Evolutionary conservation across 495 filamentous ascomycete genomes (phyloP).

Genomic region (Chaetomidium leptoderma): DNA sequence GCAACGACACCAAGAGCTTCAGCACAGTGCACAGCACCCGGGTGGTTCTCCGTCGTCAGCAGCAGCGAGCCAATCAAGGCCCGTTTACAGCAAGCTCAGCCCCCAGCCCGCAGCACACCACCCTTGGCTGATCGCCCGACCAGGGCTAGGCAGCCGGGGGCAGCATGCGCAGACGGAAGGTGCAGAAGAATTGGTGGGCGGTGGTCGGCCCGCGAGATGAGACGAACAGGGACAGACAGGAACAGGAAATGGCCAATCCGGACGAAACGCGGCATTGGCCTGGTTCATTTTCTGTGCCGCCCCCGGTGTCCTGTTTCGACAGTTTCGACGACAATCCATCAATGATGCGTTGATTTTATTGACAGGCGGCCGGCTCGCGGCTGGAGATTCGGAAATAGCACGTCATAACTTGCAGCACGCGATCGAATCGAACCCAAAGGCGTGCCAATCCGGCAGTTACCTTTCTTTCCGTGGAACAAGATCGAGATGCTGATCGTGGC

Average conservation of each 20-base stretch:
- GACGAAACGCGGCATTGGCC: too few relatives aligned
- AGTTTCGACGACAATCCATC: not conserved
- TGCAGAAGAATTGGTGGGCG: too few relatives aligned
- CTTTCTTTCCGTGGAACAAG: not conserved
- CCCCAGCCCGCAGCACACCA: constrained; percentile 18
- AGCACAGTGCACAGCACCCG: constrained; percentile 2
- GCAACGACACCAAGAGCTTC: constrained; percentile 17
- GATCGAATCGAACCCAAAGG: constrained; percentile 1
- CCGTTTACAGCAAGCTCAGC: constrained; percentile 12
- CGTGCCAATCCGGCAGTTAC: not conserved
- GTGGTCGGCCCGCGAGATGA: too few relatives aligned
- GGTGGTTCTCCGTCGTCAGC: constrained; percentile 10
- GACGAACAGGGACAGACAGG: too few relatives aligned
- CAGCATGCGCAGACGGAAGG: constrained; percentile 1
- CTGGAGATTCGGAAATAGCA: not conserved
- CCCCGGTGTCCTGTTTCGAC: too few relatives aligned
- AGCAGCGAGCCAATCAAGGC: constrained; percentile 17
- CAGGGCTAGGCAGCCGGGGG: constrained; percentile 7
- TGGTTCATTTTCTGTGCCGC: too few relatives aligned
- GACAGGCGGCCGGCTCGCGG: not conserved
- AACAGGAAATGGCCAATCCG: too few relatives aligned
- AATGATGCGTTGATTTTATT: not conserved
- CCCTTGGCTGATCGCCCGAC: constrained; percentile 24
- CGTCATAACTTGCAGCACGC: not conserved
- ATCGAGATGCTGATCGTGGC: not conserved